Conservation (phyloP, 257 asterid species). For the Plantago ovata region DNA sequence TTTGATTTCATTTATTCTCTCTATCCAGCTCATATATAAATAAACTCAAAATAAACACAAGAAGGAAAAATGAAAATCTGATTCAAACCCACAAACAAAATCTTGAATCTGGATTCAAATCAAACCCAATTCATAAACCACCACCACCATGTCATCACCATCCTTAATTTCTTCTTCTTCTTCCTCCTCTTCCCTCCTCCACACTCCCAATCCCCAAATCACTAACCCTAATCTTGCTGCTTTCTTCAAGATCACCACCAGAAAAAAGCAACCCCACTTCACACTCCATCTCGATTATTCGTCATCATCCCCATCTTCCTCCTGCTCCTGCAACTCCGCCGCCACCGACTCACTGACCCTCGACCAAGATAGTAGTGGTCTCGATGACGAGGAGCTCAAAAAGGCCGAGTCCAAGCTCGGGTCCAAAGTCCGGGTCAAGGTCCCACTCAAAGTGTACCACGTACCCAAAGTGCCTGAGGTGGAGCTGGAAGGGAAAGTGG, state of each 20-base stretch:
- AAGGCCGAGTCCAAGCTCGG: constrained; percentile 41
- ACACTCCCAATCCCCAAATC: constrained; percentile 44
- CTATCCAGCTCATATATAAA: too few species aligned
- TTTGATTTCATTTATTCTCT: too few species aligned
- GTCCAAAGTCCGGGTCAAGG: constrained; percentile 62
- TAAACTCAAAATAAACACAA: too few species aligned
- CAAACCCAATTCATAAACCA: too few species aligned
- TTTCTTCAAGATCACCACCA: constrained; percentile 23
- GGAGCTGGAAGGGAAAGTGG: constrained; percentile 55
- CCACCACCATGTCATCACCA: too few species aligned
- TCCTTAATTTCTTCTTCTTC: too few species aligned
- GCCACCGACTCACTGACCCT: constrained; percentile 8
- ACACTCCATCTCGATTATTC: constrained; percentile 5
- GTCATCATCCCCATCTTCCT: constrained; percentile 12
- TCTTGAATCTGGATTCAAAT: too few species aligned
- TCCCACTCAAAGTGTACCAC: constrained; percentile 74
- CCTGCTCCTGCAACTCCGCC: constrained; percentile 12
- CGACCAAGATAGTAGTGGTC: constrained; percentile 13
- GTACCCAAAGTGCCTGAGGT: constrained; percentile 73
- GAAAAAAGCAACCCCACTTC: constrained; percentile 21
- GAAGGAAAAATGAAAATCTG: too few species aligned
- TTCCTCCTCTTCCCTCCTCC: constrained; percentile 46
- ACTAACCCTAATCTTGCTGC: constrained; percentile 36
- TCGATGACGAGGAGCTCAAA: constrained; percentile 27
- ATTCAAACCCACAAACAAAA: too few species aligned